These are phyloP conservation scores for Backusella tuberculispora DNA, from an alignment of 192 early-diverging fungal species.

Conservation along the genomic window DNA sequence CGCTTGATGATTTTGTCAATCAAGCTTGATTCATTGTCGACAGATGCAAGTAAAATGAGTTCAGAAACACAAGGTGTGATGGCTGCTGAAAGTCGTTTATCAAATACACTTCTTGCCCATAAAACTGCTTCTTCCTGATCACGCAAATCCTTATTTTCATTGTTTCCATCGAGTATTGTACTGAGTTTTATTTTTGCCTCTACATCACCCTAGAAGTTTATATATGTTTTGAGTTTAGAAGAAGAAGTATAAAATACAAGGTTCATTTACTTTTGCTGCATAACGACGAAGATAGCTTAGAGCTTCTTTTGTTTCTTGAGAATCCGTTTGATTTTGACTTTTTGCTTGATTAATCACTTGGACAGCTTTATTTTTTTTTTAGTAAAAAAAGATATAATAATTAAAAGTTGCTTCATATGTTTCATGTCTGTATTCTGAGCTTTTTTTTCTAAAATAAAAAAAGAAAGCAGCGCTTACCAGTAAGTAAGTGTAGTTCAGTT, in stretches of 20 bases:
- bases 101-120: constrained; percentile 39
- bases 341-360: constrained; percentile 10
- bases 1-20: constrained; percentile 19
- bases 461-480: neutral
- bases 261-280: constrained; percentile 29
- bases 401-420: too few relatives aligned
- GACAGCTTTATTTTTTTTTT: neutral
- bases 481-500: constrained; percentile 20
- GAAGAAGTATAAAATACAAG: too few relatives aligned
- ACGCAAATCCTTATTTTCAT: neutral
- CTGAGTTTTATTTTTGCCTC: constrained; percentile 37
- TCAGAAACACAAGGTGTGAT: constrained; percentile 23
- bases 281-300: constrained; percentile 26
- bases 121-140: constrained; percentile 32
- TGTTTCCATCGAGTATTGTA: constrained; percentile 18
- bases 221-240: neutral
- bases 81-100: constrained; percentile 31
- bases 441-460: neutral
- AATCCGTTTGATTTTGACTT: neutral
- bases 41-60: neutral
- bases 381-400: too few relatives aligned
- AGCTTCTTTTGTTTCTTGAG: constrained; percentile 20
- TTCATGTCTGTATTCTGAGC: too few relatives aligned
- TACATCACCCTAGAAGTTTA: constrained; percentile 34
- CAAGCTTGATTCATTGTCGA: neutral